Conservation (phyloP, 2,329 filamentous ascomycete genomes). For the Aspergillus sp. region DNA sequence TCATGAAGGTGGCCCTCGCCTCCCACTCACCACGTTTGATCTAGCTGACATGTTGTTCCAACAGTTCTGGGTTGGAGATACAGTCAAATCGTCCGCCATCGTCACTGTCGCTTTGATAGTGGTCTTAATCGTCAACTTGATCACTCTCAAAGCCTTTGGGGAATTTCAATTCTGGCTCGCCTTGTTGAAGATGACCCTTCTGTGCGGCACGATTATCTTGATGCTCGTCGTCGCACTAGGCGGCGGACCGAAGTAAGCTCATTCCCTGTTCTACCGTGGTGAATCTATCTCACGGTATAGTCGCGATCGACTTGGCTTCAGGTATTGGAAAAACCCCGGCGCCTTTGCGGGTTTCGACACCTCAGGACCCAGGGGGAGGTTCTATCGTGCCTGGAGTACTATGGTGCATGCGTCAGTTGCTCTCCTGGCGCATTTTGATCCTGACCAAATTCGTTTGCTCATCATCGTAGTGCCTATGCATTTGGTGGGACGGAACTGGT, state of each 20-base stretch:
- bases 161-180: neutral
- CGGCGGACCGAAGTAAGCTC: neutral
- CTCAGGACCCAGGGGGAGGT: conserved; percentile 47
- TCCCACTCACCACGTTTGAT: neutral
- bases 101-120: neutral
- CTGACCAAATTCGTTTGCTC: neutral
- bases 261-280: neutral
- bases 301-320: conserved; percentile 58
- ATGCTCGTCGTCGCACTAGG: neutral
- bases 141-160: neutral
- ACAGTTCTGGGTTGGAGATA: neutral
- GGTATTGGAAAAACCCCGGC: conserved; percentile 62
- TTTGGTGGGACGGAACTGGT: conserved; percentile 73
- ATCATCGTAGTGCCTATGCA: conserved; percentile 38
- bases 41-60: neutral
- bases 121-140: neutral
- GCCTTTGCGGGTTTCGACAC: conserved; percentile 50
- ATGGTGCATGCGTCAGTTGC: conserved; percentile 69
- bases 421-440: neutral
- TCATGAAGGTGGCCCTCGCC: neutral
- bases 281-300: neutral
- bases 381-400: conserved; percentile 63
- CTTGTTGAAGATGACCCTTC: neutral
- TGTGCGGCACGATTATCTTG: neutral
- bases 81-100: neutral